Base-by-base conservation (phyloP, 2,329 filamentous ascomycete genomes). In the Corynespora cassiicola region DNA sequence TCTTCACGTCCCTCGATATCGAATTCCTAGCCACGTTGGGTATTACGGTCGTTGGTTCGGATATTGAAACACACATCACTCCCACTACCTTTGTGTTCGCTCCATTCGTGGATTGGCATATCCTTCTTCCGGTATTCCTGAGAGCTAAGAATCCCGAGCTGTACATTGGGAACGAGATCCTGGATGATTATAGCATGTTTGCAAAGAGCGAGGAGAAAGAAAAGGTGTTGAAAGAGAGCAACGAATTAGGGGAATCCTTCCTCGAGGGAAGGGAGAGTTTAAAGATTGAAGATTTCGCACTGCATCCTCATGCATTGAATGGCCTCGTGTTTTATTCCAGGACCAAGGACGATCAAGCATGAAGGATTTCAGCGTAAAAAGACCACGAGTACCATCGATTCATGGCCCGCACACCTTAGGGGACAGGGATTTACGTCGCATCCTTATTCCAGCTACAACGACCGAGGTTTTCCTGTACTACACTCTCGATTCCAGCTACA, bases 91-190 rank as follows among this genome's bases (percentile, higher is more conserved):
- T 69, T 20, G 53, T 69, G 3, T 69, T 56, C 37, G 61, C 63
- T 19, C 66, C 66, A 0, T 70, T 69, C 21, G 58, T 70, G 16
- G 65, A 69, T 11, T 68, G 65, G 58, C 54, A 52, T 19, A 35
- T 69, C 11, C 51, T 68, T 0, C 46, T 68, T 1, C 61, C 63
- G 1, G 29, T 50, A 0, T 66, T 68, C 28, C 32, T 70, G 14
- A 47, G 50, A 17, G 45, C 24, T 3, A 57, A 50, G 15, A 42
- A 68, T 37, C 66, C 66, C 1, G 37, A 42, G 9, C 25, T 69
- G 21, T 70, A 68, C 29, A 47, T 69, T 22, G 66, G 66, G 9
- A 70, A 68, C 35, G 61, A 66, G 27, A 56, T 70, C n/a, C 30
- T 59, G 7, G 52, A 56, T 8, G 56, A 65, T 28, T 66, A 67